Evolutionary conservation across 345 rosid species (phyloP).

Genomic region (Xanthoceras sorbifolium): DNA sequence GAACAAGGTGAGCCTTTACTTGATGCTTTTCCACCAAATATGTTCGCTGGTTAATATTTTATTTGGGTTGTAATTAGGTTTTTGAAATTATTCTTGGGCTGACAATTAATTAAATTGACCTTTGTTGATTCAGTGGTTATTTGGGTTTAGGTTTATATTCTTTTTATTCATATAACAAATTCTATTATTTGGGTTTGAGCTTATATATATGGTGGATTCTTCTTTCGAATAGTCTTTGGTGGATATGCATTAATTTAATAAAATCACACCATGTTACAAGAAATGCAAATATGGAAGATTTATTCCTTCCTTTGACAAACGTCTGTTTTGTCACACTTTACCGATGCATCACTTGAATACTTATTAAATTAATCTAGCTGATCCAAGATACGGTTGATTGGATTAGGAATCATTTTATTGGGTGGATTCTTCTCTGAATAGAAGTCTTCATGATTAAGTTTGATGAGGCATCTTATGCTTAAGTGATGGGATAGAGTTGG

Average conservation of each 20-base stretch:
- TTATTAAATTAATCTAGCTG: background rate
- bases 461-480: background rate
- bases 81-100: background rate
- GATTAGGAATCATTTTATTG: background rate
- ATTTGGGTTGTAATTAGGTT: background rate
- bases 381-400: background rate
- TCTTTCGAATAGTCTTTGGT: background rate
- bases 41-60: background rate
- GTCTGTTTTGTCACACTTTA: background rate
- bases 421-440: background rate
- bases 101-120: background rate
- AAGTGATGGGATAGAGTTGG: background rate
- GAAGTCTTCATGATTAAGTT: background rate
- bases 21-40: background rate
- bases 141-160: background rate
- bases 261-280: background rate
- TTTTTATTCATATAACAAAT: no score
- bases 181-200: no score
- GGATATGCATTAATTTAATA: no score
- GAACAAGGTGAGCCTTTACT: conserved; percentile 74
- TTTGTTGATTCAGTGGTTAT: background rate
- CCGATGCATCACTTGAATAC: background rate
- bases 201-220: background rate
- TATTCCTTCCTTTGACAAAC: background rate
- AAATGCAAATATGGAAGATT: background rate